Evolutionary conservation across 495 filamentous ascomycete species (phyloP).

Genomic region (Trichoderma orchidacearum): DNA sequence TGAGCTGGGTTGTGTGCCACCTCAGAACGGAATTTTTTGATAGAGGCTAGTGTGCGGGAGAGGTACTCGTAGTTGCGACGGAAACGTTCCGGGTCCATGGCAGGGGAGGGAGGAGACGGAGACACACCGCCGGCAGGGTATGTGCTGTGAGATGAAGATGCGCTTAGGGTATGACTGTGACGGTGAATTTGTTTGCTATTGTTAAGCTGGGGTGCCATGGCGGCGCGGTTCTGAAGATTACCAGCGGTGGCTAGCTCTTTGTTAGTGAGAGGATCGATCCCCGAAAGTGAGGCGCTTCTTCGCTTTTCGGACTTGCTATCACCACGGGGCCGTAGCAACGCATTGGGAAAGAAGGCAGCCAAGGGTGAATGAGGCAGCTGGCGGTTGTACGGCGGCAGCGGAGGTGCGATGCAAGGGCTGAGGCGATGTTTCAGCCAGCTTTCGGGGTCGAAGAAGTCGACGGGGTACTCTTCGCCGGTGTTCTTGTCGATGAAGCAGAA

Average conservation of each 20-base stretch:
- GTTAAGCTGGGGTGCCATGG: constrained; percentile 34
- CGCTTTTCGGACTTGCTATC: constrained; percentile 2
- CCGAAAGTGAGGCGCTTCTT: constrained; percentile 3
- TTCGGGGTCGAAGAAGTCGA: constrained; percentile 74
- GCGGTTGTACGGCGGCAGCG: constrained; percentile 32
- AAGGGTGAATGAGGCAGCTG: background rate
- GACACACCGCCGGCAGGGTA: background rate
- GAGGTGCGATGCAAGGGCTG: constrained; percentile 60
- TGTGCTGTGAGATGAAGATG: constrained; percentile 13
- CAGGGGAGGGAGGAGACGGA: background rate
- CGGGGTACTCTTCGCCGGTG: constrained; percentile 65
- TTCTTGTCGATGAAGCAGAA: constrained; percentile 76
- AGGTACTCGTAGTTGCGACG: constrained; percentile 52
- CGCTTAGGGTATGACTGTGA: constrained; percentile 16
- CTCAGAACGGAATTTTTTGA: constrained; percentile 59
- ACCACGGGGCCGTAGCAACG: constrained; percentile 12
- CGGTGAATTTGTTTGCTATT: no score
- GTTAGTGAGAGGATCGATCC: background rate
- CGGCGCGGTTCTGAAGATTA: constrained; percentile 2
- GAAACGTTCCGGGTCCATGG: constrained; percentile 4
- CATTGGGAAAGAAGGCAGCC: constrained; percentile 8
- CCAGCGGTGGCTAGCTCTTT: background rate
- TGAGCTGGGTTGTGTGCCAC: constrained; percentile 46
- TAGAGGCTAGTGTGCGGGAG: constrained; percentile 55
- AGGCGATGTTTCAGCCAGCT: constrained; percentile 69